Evolutionary conservation across 345 rosid species (phyloP).

Genomic region (Syzygium grande): DNA sequence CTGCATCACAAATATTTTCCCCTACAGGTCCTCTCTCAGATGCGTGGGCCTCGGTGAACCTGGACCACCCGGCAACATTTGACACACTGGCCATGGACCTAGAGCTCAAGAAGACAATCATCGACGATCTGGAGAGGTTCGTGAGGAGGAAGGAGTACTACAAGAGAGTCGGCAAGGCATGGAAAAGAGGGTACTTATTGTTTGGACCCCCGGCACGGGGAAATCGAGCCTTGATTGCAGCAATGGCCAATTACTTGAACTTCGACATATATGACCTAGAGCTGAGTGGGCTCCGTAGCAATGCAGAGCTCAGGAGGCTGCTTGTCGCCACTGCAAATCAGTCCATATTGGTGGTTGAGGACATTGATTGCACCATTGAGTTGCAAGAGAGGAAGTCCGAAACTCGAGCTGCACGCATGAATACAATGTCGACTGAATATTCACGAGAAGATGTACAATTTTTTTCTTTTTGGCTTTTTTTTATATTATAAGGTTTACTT

Average conservation of each 20-base stretch:
- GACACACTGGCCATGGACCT: slow-evolving; percentile 5
- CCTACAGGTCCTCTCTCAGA: background rate
- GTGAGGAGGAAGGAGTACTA: slow-evolving; percentile 7
- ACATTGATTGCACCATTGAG: slow-evolving; percentile 9
- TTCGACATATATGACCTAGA: slow-evolving; percentile 15
- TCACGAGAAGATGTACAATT: background rate
- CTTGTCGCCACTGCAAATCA: slow-evolving; percentile 5
- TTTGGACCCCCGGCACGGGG: slow-evolving; percentile 12
- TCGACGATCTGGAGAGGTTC: slow-evolving; percentile 5
- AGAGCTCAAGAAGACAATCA: background rate
- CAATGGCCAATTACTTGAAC: slow-evolving; percentile 12
- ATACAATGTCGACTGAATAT: too few relatives aligned
- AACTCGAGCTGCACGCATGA: background rate
- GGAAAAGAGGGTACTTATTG: slow-evolving; percentile 12
- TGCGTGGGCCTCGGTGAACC: slow-evolving; percentile 49
- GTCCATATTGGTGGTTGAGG: slow-evolving; percentile 12
- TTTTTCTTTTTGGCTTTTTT: too few relatives aligned
- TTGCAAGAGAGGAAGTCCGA: background rate
- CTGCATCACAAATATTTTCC: background rate
- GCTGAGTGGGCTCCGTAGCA: background rate
- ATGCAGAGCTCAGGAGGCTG: slow-evolving; percentile 2
- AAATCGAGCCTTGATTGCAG: slow-evolving; percentile 14
- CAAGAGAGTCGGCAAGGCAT: slow-evolving; percentile 8
- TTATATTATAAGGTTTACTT: background rate
- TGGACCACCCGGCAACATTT: slow-evolving; percentile 15